Conservation (phyloP, 2,329 filamentous ascomycete genomes). For the Dryadomyces sulphureus region DNA sequence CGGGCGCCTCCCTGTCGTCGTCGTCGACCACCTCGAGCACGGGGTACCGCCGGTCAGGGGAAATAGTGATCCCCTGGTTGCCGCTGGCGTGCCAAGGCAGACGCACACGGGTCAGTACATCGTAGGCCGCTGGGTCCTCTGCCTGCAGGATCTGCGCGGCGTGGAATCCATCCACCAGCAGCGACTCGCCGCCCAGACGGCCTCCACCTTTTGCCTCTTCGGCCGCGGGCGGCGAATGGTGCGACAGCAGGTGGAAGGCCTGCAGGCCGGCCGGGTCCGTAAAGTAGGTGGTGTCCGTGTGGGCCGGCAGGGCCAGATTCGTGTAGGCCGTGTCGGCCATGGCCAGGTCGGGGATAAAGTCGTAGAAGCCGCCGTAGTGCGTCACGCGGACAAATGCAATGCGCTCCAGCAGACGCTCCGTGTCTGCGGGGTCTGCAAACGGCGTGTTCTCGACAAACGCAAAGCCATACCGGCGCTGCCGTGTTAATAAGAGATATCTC, state of each 20-base stretch:
- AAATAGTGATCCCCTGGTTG: slow-evolving; percentile 68
- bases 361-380: slow-evolving; percentile 69
- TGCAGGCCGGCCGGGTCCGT: slow-evolving; percentile 83
- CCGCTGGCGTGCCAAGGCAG: slow-evolving; percentile 80
- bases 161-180: slow-evolving; percentile 77
- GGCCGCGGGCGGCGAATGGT: slow-evolving; percentile 35
- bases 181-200: slow-evolving; percentile 53
- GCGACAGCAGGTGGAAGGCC: slow-evolving; percentile 80
- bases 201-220: neutral
- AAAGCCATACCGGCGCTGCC: slow-evolving; percentile 57
- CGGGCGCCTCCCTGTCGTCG: slow-evolving; percentile 10
- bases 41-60: slow-evolving; percentile 54
- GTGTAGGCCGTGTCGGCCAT: slow-evolving; percentile 89
- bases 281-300: slow-evolving; percentile 96
- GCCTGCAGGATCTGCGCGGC: slow-evolving; percentile 46
- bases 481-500: neutral
- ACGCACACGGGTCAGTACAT: slow-evolving; percentile 36
- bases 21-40: slow-evolving; percentile 49
- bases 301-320: slow-evolving; percentile 62
- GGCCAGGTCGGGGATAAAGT: slow-evolving; percentile 80
- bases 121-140: slow-evolving; percentile 40
- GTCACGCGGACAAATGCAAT: slow-evolving; percentile 82
- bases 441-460: slow-evolving; percentile 62
- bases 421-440: slow-evolving; percentile 48
- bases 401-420: slow-evolving; percentile 57